phyloP scores from a whole-genome alignment of 768 basidiomycete species.

The Leccinum pellstonianum region DNA sequence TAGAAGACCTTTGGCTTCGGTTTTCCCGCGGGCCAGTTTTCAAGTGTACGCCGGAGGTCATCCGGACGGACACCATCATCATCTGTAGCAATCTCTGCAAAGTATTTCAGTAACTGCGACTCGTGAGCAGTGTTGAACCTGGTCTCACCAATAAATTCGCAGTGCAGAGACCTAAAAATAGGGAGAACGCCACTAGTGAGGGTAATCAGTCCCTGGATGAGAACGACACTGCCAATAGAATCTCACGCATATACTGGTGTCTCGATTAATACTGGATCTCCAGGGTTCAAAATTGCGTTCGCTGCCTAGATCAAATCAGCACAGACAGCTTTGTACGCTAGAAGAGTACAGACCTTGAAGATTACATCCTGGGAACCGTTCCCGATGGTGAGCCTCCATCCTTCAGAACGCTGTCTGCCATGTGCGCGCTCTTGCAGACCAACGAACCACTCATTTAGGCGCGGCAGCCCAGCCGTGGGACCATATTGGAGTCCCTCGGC shows the following conservation, averaged over 20 bases:
- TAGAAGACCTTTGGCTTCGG: slow-evolving; percentile 78
- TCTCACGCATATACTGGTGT: slow-evolving; percentile 75
- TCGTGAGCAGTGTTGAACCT: neutral
- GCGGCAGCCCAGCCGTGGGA: slow-evolving; percentile 64
- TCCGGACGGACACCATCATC: slow-evolving; percentile 61
- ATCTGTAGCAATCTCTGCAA: slow-evolving; percentile 76
- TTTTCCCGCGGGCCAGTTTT: slow-evolving; percentile 71
- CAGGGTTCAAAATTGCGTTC: slow-evolving; percentile 67
- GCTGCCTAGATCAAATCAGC: slow-evolving; percentile 52
- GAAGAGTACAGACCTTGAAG: slow-evolving; percentile 58
- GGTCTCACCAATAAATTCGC: slow-evolving; percentile 55
- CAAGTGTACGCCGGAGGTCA: slow-evolving; percentile 61
- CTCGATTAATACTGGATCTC: slow-evolving; percentile 81
- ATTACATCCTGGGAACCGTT: slow-evolving; percentile 88
- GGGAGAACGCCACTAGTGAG: slow-evolving; percentile 60
- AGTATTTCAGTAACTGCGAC: slow-evolving; percentile 6
- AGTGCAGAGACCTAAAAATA: slow-evolving; percentile 54
- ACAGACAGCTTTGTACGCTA: slow-evolving; percentile 1
- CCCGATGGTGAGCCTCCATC: slow-evolving; percentile 79
- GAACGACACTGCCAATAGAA: slow-evolving; percentile 13
- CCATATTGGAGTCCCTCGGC: slow-evolving; percentile 74
- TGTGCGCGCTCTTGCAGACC: slow-evolving; percentile 73
- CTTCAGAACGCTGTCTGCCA: slow-evolving; percentile 54
- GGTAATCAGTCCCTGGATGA: slow-evolving; percentile 10
- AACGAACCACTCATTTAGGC: slow-evolving; percentile 65